Conservation (phyloP, 2,329 filamentous ascomycete species). For the Teratosphaeriaceae sp. region DNA sequence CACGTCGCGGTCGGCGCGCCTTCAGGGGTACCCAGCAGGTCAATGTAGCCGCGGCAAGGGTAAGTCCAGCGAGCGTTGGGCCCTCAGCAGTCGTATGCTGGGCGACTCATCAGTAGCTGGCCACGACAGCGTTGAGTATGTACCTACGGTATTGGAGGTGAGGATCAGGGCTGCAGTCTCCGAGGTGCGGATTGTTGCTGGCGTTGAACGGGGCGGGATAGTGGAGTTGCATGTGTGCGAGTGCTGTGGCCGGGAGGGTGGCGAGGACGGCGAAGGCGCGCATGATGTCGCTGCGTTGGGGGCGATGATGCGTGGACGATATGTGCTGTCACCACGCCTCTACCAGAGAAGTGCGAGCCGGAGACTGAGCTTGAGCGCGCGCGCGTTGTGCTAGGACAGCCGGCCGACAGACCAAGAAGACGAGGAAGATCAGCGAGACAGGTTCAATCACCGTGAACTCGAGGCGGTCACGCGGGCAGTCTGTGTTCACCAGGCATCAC, state of each 20-base stretch:
- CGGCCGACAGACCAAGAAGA: not conserved
- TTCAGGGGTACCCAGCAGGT: conserved; percentile 38
- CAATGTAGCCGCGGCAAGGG: conserved; percentile 39
- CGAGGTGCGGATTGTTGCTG: conserved; percentile 37
- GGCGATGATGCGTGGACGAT: not conserved
- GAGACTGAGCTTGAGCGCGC: not conserved
- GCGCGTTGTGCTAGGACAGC: not conserved
- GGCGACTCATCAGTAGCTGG: not conserved
- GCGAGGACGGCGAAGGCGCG: conserved; percentile 5
- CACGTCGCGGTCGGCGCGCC: conserved; percentile 39
- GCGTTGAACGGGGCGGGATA: conserved; percentile 39
- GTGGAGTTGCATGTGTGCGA: conserved; percentile 36
- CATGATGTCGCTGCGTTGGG: conserved; percentile 8
- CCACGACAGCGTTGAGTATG: not conserved
- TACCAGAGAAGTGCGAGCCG: not conserved
- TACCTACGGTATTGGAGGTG: conserved; percentile 26
- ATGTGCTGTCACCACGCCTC: not conserved
- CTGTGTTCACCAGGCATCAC: no score
- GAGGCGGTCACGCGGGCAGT: no score
- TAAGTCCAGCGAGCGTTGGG: conserved; percentile 23
- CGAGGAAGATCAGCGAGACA: no score
- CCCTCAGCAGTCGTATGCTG: conserved; percentile 40
- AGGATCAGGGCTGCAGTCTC: conserved; percentile 27
- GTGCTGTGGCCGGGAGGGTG: conserved; percentile 4
- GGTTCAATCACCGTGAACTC: not conserved